phyloP scores from a whole-genome alignment of 1,284 basidiomycete genomes.

The Jaminaea rosea region DNA sequence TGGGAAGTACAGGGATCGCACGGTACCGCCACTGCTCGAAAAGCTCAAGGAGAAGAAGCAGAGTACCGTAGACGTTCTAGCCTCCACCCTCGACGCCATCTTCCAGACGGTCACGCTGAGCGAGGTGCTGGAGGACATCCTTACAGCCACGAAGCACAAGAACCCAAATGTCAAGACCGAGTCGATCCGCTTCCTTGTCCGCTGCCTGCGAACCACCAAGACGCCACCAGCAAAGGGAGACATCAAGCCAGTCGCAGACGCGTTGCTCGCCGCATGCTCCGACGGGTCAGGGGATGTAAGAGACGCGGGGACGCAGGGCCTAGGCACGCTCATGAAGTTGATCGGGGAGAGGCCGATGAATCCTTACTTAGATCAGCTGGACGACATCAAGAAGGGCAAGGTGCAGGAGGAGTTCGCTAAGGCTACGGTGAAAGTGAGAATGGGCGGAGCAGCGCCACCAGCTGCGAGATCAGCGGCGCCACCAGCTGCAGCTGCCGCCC shows the following conservation, averaged over 20 bases:
- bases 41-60: conserved; percentile 90
- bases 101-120: conserved; percentile 63
- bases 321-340: conserved; percentile 93
- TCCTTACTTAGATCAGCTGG: conserved; percentile 73
- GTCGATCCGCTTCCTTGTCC: conserved; percentile 74
- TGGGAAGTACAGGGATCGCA: conserved; percentile 63
- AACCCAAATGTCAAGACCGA: conserved; percentile 96
- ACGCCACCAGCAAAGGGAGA: conserved; percentile 63
- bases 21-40: conserved; percentile 74
- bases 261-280: conserved; percentile 66
- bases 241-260: conserved; percentile 74
- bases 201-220: conserved; percentile 63
- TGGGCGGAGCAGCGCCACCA: conserved; percentile 13
- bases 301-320: conserved; percentile 73
- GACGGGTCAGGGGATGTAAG: conserved; percentile 86
- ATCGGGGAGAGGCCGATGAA: conserved; percentile 87
- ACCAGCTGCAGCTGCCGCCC: not conserved
- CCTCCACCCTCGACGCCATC: conserved; percentile 76
- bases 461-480: conserved; percentile 12
- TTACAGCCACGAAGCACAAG: conserved; percentile 72
- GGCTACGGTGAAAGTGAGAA: conserved; percentile 33
- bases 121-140: conserved; percentile 76
- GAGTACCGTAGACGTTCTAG: conserved; percentile 79
- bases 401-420: conserved; percentile 77
- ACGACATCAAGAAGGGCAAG: conserved; percentile 82